These are phyloP conservation scores for Aspergillus brunneoviolaceus DNA, from an alignment of 2,329 filamentous ascomycete species.

Conservation along the genomic window DNA sequence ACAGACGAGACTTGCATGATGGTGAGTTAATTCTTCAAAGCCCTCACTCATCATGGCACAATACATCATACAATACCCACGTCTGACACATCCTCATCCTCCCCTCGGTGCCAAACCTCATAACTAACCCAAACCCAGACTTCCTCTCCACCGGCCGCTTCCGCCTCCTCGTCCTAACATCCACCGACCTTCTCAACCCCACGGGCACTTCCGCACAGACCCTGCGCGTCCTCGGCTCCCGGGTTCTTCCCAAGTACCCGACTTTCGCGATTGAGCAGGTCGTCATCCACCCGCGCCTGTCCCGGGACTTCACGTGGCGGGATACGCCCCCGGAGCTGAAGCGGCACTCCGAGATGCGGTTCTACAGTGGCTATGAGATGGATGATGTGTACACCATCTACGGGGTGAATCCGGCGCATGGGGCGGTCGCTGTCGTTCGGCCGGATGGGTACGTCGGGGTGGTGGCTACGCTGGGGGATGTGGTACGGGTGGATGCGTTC, in stretches of 20 bases:
- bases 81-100: neutral
- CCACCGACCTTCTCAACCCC: conserved; percentile 34
- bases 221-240: conserved; percentile 22
- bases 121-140: conserved; percentile 21
- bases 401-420: conserved; percentile 32
- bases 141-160: conserved; percentile 40
- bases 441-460: conserved; percentile 42
- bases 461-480: conserved; percentile 29
- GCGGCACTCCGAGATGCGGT: conserved; percentile 36
- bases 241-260: conserved; percentile 28
- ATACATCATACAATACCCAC: no score
- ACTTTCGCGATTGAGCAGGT: conserved; percentile 33
- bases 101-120: neutral
- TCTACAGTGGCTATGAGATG: conserved; percentile 33
- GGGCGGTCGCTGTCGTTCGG: conserved; percentile 37
- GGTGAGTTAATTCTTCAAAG: conserved; percentile 19
- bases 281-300: conserved; percentile 33
- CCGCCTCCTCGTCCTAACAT: conserved; percentile 37
- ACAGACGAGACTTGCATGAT: conserved; percentile 37
- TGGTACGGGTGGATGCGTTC: conserved; percentile 27
- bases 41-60: no score
- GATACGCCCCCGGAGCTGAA: conserved; percentile 34
- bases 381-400: conserved; percentile 40
- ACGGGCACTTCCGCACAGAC: conserved; percentile 27
- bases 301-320: conserved; percentile 33